Evolutionary conservation across 2,329 filamentous ascomycete species (phyloP).

Genomic region (Beauveria varroae): DNA sequence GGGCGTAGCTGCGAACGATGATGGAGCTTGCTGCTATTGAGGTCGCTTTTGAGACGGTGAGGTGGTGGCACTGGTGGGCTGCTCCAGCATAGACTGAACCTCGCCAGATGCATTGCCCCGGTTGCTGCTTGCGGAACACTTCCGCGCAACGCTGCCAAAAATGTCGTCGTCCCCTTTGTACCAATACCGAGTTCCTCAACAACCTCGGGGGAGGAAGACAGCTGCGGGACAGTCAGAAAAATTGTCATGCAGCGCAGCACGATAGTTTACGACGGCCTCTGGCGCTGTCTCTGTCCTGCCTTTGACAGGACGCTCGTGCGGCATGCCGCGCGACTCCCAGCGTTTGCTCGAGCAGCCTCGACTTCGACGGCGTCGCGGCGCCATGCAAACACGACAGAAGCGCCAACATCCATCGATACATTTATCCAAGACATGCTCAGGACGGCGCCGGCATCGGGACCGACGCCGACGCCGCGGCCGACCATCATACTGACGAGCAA

Average conservation of each 20-base stretch:
- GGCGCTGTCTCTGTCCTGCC: slow-evolving; percentile 55
- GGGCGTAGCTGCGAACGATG: background rate
- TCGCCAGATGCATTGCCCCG: slow-evolving; percentile 24
- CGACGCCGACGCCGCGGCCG: background rate
- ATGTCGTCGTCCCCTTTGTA: background rate
- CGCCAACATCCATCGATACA: slow-evolving; percentile 22
- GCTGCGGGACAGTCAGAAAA: background rate
- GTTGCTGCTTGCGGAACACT: slow-evolving; percentile 12
- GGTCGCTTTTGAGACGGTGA: background rate
- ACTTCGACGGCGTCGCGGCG: background rate
- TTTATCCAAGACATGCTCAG: slow-evolving; percentile 33
- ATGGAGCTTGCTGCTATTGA: background rate
- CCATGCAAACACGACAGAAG: background rate
- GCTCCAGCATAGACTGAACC: slow-evolving; percentile 12
- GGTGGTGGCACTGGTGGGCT: background rate
- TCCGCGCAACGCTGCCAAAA: background rate
- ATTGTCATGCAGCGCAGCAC: slow-evolving; percentile 22
- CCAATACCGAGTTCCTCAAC: background rate
- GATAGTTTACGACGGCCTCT: slow-evolving; percentile 49
- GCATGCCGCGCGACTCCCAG: slow-evolving; percentile 23
- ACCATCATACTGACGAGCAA: background rate
- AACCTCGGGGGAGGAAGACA: background rate
- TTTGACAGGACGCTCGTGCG: slow-evolving; percentile 30
- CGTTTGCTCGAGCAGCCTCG: slow-evolving; percentile 14
- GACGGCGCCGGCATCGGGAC: background rate